Conservation (phyloP, 352 stramenopile genomes). For the Phytophthora multivora region DNA sequence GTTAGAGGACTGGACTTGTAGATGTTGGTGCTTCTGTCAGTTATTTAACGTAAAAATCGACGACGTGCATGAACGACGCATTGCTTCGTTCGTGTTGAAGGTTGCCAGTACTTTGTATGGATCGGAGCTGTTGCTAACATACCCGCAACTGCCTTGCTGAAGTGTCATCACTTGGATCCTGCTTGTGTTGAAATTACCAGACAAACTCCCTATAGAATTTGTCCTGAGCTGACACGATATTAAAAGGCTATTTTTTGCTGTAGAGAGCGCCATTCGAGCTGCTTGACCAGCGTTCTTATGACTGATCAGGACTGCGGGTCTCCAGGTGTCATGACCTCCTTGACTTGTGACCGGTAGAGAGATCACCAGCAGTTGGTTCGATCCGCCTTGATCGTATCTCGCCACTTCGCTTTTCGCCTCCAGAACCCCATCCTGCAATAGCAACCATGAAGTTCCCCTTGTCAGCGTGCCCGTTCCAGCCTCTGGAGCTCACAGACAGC, state of each 20-base stretch:
- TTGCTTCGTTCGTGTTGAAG: background rate
- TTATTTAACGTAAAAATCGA: too few species aligned
- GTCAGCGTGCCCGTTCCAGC: constrained; percentile 38
- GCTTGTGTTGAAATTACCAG: background rate
- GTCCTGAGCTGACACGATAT: constrained; percentile 1
- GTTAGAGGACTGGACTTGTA: too few species aligned
- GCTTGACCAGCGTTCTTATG: constrained; percentile 22
- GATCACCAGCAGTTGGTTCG: constrained; percentile 4
- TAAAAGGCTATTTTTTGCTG: constrained; percentile 2
- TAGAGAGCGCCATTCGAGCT: constrained; percentile 5
- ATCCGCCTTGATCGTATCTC: background rate
- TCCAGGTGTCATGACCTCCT: constrained; percentile 2
- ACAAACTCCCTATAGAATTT: constrained; percentile 6
- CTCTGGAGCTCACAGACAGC: constrained; percentile 25
- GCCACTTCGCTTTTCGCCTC: constrained; percentile 31
- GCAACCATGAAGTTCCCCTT: constrained; percentile 43
- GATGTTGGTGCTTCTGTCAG: too few species aligned
- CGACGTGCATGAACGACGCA: too few species aligned
- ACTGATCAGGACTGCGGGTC: constrained; percentile 21
- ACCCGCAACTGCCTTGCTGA: background rate
- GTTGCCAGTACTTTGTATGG: background rate
- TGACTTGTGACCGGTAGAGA: constrained; percentile 11
- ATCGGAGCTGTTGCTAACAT: background rate
- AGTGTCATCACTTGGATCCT: too few species aligned
- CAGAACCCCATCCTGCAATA: background rate